phyloP scores from a whole-genome alignment of 164 flowering plant genomes.

The Malania oleifera region DNA sequence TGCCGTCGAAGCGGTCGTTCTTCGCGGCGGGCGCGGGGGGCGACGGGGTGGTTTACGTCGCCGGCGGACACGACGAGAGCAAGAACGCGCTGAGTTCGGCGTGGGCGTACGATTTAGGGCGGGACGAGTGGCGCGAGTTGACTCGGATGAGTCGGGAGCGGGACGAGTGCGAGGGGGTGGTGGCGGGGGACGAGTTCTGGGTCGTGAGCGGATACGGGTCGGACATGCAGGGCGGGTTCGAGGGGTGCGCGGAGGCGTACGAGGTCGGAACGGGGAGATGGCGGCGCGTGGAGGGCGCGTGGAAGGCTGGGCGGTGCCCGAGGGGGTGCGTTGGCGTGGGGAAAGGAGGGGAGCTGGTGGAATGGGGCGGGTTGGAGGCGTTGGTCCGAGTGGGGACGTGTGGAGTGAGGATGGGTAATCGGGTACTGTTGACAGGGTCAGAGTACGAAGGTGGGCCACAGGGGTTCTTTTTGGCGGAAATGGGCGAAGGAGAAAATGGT shows the following conservation, averaged over 20 bases:
- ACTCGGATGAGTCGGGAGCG: slow-evolving; percentile 54
- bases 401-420: slow-evolving; percentile 25
- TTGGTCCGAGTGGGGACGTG: slow-evolving; percentile 28
- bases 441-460: slow-evolving; percentile 35
- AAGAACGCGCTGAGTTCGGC: slow-evolving; percentile 70
- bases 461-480: slow-evolving; percentile 28
- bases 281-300: slow-evolving; percentile 49
- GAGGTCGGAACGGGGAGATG: slow-evolving; percentile 40
- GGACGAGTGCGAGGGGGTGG: slow-evolving; percentile 80
- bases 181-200: slow-evolving; percentile 61
- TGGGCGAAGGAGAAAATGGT: slow-evolving; percentile 24
- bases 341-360: slow-evolving; percentile 30
- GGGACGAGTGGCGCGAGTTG: slow-evolving; percentile 69
- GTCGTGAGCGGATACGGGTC: slow-evolving; percentile 83
- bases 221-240: slow-evolving; percentile 61
- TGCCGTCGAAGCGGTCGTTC: slow-evolving; percentile 65
- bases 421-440: slow-evolving; percentile 33
- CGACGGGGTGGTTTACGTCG: slow-evolving; percentile 43
- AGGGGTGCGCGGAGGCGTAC: slow-evolving; percentile 43
- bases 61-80: slow-evolving; percentile 82
- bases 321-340: slow-evolving; percentile 42
- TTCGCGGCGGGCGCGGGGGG: slow-evolving; percentile 45
- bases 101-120: slow-evolving; percentile 48
- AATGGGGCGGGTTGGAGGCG: slow-evolving; percentile 30
- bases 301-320: slow-evolving; percentile 51